Evolutionary conservation across 106 monocot genomes (phyloP).

Genomic region (Hemerocallis citrina): DNA sequence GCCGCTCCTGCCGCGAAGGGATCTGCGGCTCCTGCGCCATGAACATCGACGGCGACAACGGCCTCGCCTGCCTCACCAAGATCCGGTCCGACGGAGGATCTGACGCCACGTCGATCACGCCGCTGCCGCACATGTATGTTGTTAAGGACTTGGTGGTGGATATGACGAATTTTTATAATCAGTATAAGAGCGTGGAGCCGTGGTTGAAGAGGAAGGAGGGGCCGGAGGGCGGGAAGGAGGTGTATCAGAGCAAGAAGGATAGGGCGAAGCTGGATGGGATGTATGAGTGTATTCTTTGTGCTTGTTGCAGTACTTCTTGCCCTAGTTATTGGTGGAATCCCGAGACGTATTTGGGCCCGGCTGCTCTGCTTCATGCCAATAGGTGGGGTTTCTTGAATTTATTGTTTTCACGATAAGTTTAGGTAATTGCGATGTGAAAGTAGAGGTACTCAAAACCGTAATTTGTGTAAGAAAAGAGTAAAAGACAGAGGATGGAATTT

Average conservation of each 20-base stretch:
- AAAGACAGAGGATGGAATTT: too few relatives aligned
- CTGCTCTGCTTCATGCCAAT: constrained; percentile 90
- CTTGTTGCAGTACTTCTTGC: constrained; percentile 90
- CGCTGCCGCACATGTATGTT: constrained; percentile 89
- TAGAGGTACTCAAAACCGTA: too few relatives aligned
- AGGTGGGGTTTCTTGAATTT: constrained; percentile 18
- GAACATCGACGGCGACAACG: constrained; percentile 93
- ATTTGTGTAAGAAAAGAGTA: too few relatives aligned
- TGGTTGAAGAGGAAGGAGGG: constrained; percentile 94
- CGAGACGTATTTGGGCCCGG: constrained; percentile 83
- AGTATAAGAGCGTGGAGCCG: constrained; percentile 95
- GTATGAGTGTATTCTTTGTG: constrained; percentile 96
- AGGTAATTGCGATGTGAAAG: too few relatives aligned
- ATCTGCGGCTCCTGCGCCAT: constrained; percentile 93
- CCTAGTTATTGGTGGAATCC: constrained; percentile 99
- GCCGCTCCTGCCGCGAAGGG: constrained; percentile 71
- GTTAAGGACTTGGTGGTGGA: constrained; percentile 95
- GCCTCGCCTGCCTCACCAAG: constrained; percentile 87
- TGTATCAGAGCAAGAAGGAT: constrained; percentile 74
- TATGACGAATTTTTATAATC: constrained; percentile 93
- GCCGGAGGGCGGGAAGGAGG: constrained; percentile 54
- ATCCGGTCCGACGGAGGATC: constrained; percentile 15
- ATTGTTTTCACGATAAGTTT: too few relatives aligned
- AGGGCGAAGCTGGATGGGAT: constrained; percentile 86
- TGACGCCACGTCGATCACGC: constrained; percentile 34